Evolutionary conservation across 768 basidiomycete species (phyloP), one percentile per base, ranked within the genome.

Genomic region (Pluteus cervinus): DNA sequence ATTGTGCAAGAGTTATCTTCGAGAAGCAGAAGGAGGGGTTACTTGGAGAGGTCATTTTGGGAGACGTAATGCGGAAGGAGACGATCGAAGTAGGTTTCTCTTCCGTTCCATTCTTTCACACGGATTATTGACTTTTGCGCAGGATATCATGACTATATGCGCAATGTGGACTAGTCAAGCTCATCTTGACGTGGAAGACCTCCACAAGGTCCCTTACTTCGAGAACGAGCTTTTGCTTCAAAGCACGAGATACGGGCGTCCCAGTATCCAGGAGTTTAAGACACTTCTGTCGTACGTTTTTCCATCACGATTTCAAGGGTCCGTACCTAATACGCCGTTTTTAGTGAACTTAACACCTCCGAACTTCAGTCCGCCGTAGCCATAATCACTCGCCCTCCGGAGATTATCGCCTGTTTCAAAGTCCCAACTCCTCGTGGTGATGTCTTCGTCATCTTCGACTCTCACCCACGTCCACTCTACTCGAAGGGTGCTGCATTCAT

Each of bases 371-470:
- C 63, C 35, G 40, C 65, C 30, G 70, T 69, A 37, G 61, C 60
- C 24, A 63, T 82, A 35, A 75, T 85, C 42, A 85, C 82, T 0
- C 77, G 80, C 15, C 79, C 82, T 24, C 81, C 83, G 0, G 83
- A 84, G 50, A 82, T 84, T 36, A 54, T 84, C 9, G 65, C 71
- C 12, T 73, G 77, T 49, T 49, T 79, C 42, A 61, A 61, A 36
- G 55, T 65, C 10, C 51, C 53, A 10, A 47, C 49, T n/a, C 41
- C 50, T 1, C 37, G 30, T 22, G 45, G 63, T 59, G 52, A 57
- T 16, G 52, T 75, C 11, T 82, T 75, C 45, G 63, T 75, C 30
- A 57, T 83, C 29, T 84, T 84, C 41, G 81, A 84, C 56, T 80
- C 81, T 3, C 81, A 83, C 49, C 69, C 77, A 4, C 68, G 82